Conservation (phyloP, 768 basidiomycete species). For the Termitomyces sp. region DNA sequence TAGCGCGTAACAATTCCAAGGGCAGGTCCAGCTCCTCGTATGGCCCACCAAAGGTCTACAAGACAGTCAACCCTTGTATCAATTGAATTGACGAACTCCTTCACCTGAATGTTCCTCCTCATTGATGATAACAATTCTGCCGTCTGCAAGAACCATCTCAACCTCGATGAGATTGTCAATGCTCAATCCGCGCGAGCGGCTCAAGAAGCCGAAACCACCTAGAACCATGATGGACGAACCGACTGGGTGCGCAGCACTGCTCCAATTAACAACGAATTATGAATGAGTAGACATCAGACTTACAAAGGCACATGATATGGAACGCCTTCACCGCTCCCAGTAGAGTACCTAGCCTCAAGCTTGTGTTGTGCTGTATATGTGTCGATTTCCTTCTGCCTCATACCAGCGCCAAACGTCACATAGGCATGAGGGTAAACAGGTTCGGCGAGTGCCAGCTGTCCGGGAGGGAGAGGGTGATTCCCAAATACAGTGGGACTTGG, state of each 20-base stretch:
- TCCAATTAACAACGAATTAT: constrained; percentile 1
- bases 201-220: constrained; percentile 87
- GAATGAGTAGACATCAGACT: constrained; percentile 21
- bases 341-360: constrained; percentile 51
- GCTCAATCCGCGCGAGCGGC: constrained; percentile 78
- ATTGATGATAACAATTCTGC: constrained; percentile 73
- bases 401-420: constrained; percentile 85
- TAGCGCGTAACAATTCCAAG: constrained; percentile 88
- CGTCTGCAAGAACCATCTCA: constrained; percentile 89
- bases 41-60: constrained; percentile 83
- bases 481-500: constrained; percentile 23
- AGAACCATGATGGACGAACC: constrained; percentile 79
- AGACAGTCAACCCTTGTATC: neutral
- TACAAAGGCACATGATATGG: constrained; percentile 82
- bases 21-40: constrained; percentile 78
- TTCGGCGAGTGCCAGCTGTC: constrained; percentile 41
- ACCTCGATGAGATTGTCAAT: constrained; percentile 89
- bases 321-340: constrained; percentile 47
- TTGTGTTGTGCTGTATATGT: constrained; percentile 65
- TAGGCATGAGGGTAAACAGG: constrained; percentile 70
- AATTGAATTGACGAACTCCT: constrained; percentile 7
- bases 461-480: constrained; percentile 19
- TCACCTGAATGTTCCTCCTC: constrained; percentile 68
- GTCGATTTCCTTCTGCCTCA: constrained; percentile 82
- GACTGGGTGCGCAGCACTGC: constrained; percentile 72